Evolutionary conservation across 2,329 filamentous ascomycete genomes (phyloP), one percentile per base, ranked within the genome.

Genomic region (Penicillium sclerotiorum): DNA sequence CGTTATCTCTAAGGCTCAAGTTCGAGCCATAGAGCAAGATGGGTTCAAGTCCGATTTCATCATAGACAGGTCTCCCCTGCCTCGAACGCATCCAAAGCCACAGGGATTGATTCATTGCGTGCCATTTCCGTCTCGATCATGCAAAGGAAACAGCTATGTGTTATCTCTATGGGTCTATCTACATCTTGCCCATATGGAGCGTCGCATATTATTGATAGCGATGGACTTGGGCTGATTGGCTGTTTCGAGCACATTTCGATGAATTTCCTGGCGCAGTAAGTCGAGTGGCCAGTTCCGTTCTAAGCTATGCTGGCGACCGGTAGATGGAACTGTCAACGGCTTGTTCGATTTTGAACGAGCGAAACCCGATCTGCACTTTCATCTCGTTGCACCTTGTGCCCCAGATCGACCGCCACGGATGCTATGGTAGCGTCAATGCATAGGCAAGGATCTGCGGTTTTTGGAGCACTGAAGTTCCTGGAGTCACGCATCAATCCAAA

Each of bases 301-400:
- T 17, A 7, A 2, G 33, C 8, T 12, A 22, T 49, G 28, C 23
- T 23, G 18, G 28, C 35, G 30, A 33, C 39, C 43, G 38, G 22
- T 47, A 25, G 21, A 47, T 36, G 15, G 22, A 50, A 30, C 35
- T 2, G 17, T 28, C 22, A 48, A 52, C 21, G 27, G 45, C 22
- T 18, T 52, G 35, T 13, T 41, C 12, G 33, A 22, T 48, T 51
- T 37, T 27, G 27, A 51, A 42, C 21, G 12, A 23, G 15, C 18
- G 43, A 9, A 41, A 23, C 18, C 23, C 32, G 28, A 47, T 45
- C 25, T n/a, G 12, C 2, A 21, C n/a, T 23, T 21, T 22, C 18
- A 41, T 13, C 20, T 44, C 33, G 30, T 42, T 50, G 40, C 36
- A 45, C 15, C 33, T 18, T 49, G 41, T 45, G 36, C 21, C 17